Evolutionary conservation across 2,329 filamentous ascomycete genomes (phyloP).

Genomic region (Verticillium isaacii): DNA sequence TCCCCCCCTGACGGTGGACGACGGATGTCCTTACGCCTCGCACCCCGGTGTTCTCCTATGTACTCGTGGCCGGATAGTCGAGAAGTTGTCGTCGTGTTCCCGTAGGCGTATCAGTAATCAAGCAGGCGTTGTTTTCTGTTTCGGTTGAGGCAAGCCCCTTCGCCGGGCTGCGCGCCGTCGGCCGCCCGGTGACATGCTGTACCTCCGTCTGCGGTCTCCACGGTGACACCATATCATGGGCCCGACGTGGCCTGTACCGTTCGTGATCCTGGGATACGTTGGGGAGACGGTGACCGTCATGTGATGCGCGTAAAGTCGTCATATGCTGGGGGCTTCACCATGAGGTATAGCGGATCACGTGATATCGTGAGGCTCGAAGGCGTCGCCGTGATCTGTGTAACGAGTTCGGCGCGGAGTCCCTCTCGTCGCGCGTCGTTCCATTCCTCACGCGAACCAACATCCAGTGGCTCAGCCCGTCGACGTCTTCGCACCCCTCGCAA

Average conservation of each 20-base stretch:
- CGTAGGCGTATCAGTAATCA: neutral
- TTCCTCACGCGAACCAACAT: neutral
- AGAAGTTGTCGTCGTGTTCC: neutral
- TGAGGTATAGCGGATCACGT: too few species aligned
- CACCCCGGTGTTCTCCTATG: neutral
- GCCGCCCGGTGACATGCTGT: neutral
- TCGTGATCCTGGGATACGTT: neutral
- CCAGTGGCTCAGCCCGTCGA: neutral
- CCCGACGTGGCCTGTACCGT: neutral
- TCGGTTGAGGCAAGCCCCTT: neutral
- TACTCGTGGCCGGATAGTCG: neutral
- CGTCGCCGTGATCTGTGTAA: neutral
- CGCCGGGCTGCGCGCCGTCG: neutral
- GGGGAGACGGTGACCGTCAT: neutral
- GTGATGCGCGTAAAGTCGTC: neutral
- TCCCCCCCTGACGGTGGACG: neutral
- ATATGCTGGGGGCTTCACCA: too few species aligned
- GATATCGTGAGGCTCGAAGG: too few species aligned
- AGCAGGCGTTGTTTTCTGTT: neutral
- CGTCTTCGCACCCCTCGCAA: constrained; percentile 13
- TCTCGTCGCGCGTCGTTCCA: neutral
- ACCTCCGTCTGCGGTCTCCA: neutral
- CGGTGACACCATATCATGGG: neutral
- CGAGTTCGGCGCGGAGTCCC: neutral
- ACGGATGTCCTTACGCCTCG: neutral